Conservation (phyloP, 2,329 filamentous ascomycete species). For the Niveomyces coronatus region DNA sequence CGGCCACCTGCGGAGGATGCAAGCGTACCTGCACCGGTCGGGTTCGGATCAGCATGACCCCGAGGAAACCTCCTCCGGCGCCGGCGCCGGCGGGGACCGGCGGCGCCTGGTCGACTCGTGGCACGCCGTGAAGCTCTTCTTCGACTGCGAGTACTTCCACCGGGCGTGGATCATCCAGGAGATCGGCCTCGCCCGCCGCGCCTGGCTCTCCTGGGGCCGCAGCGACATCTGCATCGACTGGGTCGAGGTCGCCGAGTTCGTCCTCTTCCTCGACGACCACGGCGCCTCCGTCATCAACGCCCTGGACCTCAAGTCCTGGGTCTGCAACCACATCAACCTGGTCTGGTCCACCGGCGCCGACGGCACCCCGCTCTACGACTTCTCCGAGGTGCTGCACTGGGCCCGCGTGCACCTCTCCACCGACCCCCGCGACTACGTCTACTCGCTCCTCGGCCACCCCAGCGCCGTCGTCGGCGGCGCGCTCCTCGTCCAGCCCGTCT, state of each 20-base stretch:
- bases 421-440: constrained; percentile 8
- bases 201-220: constrained; percentile 6
- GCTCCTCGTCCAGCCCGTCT: constrained; percentile 4
- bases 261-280: constrained; percentile 7
- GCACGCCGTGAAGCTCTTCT: constrained; percentile 11
- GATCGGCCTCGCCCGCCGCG: constrained; percentile 10
- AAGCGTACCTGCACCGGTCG: constrained; percentile 6
- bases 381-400: constrained; percentile 9
- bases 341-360: constrained; percentile 8
- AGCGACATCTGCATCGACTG: constrained; percentile 7
- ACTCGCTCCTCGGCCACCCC: constrained; percentile 9
- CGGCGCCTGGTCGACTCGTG: neutral
- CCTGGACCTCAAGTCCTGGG: constrained; percentile 9
- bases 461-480: constrained; percentile 4
- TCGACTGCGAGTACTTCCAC: constrained; percentile 12
- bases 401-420: constrained; percentile 8
- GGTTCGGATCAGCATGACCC: too few relatives aligned
- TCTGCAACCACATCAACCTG: constrained; percentile 10
- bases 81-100: neutral
- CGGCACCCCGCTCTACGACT: constrained; percentile 6
- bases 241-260: constrained; percentile 4
- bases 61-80: too few relatives aligned
- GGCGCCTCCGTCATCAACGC: constrained; percentile 10
- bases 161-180: constrained; percentile 16
- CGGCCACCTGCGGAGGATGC: neutral